These are phyloP conservation scores for Penstemon barbatus DNA, from an alignment of 257 asterid species.

Conservation along the genomic window DNA sequence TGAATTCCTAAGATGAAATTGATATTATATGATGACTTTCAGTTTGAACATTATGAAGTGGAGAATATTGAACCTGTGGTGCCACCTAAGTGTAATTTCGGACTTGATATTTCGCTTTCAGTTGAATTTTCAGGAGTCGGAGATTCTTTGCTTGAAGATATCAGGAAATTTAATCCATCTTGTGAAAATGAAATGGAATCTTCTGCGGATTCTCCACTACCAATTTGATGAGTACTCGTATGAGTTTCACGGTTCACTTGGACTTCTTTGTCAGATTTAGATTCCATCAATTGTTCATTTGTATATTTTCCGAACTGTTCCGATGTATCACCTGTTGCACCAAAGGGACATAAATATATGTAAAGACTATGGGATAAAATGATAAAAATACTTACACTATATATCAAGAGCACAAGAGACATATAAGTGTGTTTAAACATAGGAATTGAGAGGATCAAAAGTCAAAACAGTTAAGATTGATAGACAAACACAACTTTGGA, in stretches of 20 bases:
- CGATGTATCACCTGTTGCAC: slow-evolving; percentile 31
- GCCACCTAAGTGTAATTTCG: slow-evolving; percentile 28
- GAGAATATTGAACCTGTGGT: slow-evolving; percentile 42
- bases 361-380: too few relatives aligned
- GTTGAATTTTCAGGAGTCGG: slow-evolving; percentile 28
- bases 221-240: slow-evolving; percentile 29
- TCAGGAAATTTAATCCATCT: slow-evolving; percentile 45
- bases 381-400: too few relatives aligned
- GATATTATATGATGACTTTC: not conserved
- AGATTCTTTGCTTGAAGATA: slow-evolving; percentile 42
- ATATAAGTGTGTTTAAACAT: not conserved
- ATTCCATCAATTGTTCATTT: slow-evolving; percentile 25
- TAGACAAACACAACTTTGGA: not conserved
- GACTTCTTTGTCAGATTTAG: slow-evolving; percentile 33
- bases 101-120: slow-evolving; percentile 31
- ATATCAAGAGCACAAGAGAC: not conserved
- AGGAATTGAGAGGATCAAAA: not conserved
- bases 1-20: slow-evolving; percentile 3
- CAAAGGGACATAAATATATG: not conserved
- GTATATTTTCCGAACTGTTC: slow-evolving; percentile 33
- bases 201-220: slow-evolving; percentile 32
- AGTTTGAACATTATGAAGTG: not conserved
- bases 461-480: not conserved
- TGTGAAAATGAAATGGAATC: slow-evolving; percentile 32
- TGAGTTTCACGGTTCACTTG: slow-evolving; percentile 30